Evolutionary conservation across 2,329 filamentous ascomycete species (phyloP), one percentile per base, ranked within the genome.

Genomic region (Ceratocystis cubensis): DNA sequence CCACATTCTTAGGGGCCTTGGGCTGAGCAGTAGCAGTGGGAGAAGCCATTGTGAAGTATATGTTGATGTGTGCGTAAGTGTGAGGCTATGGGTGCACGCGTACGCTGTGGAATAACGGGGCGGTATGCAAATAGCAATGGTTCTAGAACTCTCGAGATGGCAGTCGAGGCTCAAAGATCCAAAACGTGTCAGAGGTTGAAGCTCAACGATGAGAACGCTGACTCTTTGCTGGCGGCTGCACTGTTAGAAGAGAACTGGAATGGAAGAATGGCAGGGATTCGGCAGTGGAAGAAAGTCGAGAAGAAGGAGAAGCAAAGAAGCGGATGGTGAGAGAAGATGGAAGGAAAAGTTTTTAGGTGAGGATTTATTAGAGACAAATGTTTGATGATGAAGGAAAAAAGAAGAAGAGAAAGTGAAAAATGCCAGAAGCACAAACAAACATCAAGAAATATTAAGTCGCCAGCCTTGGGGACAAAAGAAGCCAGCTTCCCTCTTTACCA

Each of bases 1-100:
- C 63, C 44, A 59, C 66, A 45, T 84, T 85, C 81, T 87, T 88
- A 84, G 80, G 69, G 82, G 80, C 78, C 88, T 88, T 71, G 85
- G 80, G 71, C 68, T 81, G 80, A 70, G 80, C 78, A 70, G 87
- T 69, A 81, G 84, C 80, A 57, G 53, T n/a, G 22, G 48, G 48
- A 75, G 89, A 59, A 30, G 53, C 82, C 88, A 91, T 78, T 65
- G 37, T 64, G 30, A 8, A 37, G 15, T 65, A 33, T 62, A 28
- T 64, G 53, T 61, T 53, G 64, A 53, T 64, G 59, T 45, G 44
- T 37, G 53, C 28, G 33, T 46, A 22, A 56, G 33, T 44, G 45
- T 53, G 56, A 56, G 30, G 22, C 20, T 53, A 25, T 53, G 8
- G 48, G 25, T 25, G 22, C 48, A 53, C 48, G 48, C 20, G 48